These are phyloP conservation scores for Hanseniaspora hatyaiensis DNA, from an alignment of 805 yeast genomes.

Conservation along the genomic window DNA sequence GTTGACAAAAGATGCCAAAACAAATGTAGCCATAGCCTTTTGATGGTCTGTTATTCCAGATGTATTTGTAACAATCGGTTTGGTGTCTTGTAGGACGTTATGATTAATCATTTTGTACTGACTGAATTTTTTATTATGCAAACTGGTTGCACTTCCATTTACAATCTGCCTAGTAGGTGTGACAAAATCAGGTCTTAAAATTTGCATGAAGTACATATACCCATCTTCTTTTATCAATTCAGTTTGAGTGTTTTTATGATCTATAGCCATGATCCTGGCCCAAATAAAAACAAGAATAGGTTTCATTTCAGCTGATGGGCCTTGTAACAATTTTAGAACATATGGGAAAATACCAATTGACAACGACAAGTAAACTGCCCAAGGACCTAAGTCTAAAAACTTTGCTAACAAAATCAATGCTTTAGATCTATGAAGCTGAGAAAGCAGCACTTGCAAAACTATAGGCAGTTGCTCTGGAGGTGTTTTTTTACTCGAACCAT, in stretches of 20 bases:
- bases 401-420: constrained; percentile 75
- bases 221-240: constrained; percentile 88
- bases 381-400: constrained; percentile 87
- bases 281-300: constrained; percentile 92
- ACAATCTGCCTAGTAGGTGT: constrained; percentile 16
- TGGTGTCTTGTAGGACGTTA: constrained; percentile 3
- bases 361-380: constrained; percentile 89
- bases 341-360: constrained; percentile 95
- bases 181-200: constrained; percentile 42
- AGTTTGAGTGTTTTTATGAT: constrained; percentile 76
- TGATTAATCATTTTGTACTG: constrained; percentile 12
- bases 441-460: constrained; percentile 78
- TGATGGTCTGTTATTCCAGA: constrained; percentile 55
- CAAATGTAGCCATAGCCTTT: constrained; percentile 90
- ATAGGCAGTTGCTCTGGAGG: constrained; percentile 95
- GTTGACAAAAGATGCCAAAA: constrained; percentile 69
- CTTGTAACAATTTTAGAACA: constrained; percentile 75
- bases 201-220: constrained; percentile 71
- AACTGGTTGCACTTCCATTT: constrained; percentile 16
- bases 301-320: constrained; percentile 89
- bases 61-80: constrained; percentile 20
- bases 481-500: constrained; percentile 68
- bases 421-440: constrained; percentile 86
- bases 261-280: constrained; percentile 97
- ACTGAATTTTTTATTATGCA: constrained; percentile 6